phyloP scores from a whole-genome alignment of 164 flowering plant species.

The Stephania yunnanensis region DNA sequence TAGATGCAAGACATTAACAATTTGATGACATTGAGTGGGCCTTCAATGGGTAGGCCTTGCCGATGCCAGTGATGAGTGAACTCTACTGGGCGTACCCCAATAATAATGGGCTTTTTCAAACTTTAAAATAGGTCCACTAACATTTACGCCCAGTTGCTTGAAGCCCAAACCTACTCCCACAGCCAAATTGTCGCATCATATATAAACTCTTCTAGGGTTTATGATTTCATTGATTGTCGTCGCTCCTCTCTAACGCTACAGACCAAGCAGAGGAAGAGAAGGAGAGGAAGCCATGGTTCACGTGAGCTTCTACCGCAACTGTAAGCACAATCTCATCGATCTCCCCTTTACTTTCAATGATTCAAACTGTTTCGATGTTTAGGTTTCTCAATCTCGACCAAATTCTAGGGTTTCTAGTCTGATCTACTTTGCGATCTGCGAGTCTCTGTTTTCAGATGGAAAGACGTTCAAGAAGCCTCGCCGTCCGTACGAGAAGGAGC shows the following conservation, averaged over 20 bases:
- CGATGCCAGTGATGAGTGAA: too few relatives aligned
- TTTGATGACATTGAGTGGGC: too few relatives aligned
- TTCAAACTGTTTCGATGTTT: neutral
- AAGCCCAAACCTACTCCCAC: too few relatives aligned
- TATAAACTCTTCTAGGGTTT: neutral
- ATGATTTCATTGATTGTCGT: neutral
- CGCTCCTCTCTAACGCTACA: neutral
- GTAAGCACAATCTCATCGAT: constrained; percentile 5
- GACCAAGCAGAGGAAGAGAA: neutral
- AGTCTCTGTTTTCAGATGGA: constrained; percentile 28
- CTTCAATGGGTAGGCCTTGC: too few relatives aligned
- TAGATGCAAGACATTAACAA: too few relatives aligned
- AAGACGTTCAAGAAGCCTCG: constrained; percentile 65
- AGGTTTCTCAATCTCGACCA: neutral
- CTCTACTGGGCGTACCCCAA: too few relatives aligned
- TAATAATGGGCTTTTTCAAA: too few relatives aligned
- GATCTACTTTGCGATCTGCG: neutral
- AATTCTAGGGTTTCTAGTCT: neutral
- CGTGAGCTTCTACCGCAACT: constrained; percentile 23
- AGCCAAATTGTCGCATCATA: neutral
- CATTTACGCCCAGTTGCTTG: too few relatives aligned
- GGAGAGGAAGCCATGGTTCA: constrained; percentile 19
- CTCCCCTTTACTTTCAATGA: neutral
- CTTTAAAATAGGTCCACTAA: too few relatives aligned
- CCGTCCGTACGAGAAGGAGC: constrained; percentile 65